Conservation (phyloP, 805 yeast genomes). For the Groenewaldozyma tartarivorans region DNA sequence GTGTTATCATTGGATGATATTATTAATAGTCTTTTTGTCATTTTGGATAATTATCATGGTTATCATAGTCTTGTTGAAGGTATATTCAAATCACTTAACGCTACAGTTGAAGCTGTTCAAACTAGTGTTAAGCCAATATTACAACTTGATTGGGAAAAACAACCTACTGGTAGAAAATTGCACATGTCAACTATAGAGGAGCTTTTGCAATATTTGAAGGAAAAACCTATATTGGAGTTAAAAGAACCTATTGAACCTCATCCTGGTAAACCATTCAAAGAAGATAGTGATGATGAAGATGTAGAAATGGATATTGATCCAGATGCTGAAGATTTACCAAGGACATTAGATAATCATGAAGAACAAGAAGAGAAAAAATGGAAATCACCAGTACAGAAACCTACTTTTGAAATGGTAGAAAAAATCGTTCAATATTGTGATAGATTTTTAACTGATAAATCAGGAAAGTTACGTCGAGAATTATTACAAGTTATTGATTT, state of each 20-base stretch:
- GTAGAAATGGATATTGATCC: conserved; percentile 24
- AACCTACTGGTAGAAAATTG: neutral
- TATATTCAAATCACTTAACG: conserved; percentile 53
- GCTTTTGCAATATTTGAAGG: conserved; percentile 17
- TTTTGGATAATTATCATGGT: conserved; percentile 79
- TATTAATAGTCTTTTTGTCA: conserved; percentile 59
- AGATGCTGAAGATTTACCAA: conserved; percentile 11
- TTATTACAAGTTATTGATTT: conserved; percentile 41
- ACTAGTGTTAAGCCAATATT: conserved; percentile 11
- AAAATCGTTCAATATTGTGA: conserved; percentile 63
- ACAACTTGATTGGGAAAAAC: conserved; percentile 9
- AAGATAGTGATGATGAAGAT: conserved; percentile 25
- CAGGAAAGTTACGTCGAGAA: conserved; percentile 45
- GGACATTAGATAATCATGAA: conserved; percentile 25
- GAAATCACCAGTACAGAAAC: conserved; percentile 57
- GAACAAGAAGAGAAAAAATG: conserved; percentile 37
- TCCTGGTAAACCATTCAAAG: conserved; percentile 7
- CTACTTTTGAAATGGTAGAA: conserved; percentile 48
- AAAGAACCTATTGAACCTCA: conserved; percentile 20
- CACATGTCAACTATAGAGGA: conserved; percentile 5
- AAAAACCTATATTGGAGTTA: conserved; percentile 19
- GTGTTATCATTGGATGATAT: conserved; percentile 64
- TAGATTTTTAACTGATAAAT: conserved; percentile 56
- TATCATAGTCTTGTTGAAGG: conserved; percentile 64
- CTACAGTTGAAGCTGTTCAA: conserved; percentile 15